Base-by-base conservation (phyloP, 2,329 filamentous ascomycete species). In the Botryotinia convoluta region DNA sequence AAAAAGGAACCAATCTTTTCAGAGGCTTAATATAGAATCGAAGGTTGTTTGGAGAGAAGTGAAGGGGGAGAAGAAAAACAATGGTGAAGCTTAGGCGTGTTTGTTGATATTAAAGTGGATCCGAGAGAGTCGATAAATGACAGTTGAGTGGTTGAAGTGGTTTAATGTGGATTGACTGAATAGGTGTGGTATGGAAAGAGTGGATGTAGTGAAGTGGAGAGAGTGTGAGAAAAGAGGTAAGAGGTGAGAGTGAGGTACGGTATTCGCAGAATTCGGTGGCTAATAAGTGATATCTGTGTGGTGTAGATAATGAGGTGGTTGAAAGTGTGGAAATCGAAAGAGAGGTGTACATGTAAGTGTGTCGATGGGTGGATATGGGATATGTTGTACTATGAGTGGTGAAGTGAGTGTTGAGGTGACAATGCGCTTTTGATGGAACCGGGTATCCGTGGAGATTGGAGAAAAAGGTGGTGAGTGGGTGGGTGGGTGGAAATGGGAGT, bases 61-160 rank as follows among this genome's bases (percentile, higher is more conserved):
- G 26, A 64, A 32, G n/a, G n/a, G n/a, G 39, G 39, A 57, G n/a
- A 44, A 44, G 39, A 63, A 63, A 63, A 63, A 63, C 39, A 63
- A 32, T 63, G 60, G 37, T 44, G 61, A 44, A 45, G 61, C 39
- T 45, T 44, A 64, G 39, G 61, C 61, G n/a, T 44, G 61, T 63
- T 32, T 44, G 61, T 44, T 64, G 39, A 64, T 44, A 64, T 64
- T 45, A 45, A 64, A 32, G 61, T 64, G 61, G 61, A 45, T 64
- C 12, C 61, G 39, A 9, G 29, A 22, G 37, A 45, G 61, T 44
- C n/a, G 39, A 45, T 32, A n/a, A 16, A 20, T 45, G 61, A n/a
- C 61, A 29, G 39, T 14, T 63, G 1, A 64, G 61, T 45, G 61
- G 61, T 45, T 29, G 61, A 22, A 29, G 22, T 6, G 37, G 4